These are phyloP conservation scores for Trichosporon faecale DNA, from an alignment of 1,284 basidiomycete genomes.

Conservation along the genomic window DNA sequence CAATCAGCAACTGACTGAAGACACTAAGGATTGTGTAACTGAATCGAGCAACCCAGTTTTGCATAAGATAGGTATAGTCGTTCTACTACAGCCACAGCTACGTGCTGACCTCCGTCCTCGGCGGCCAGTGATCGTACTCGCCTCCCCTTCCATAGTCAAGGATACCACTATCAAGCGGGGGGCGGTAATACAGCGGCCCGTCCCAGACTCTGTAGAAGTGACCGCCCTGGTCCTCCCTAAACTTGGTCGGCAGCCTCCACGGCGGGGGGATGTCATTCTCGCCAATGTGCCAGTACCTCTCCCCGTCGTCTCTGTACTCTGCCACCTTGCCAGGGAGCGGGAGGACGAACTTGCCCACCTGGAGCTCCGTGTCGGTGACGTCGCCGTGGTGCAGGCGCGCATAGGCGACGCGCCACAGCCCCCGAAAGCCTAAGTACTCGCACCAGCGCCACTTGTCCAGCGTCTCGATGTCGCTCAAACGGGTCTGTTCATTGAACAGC, in stretches of 20 bases:
- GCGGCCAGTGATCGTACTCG: neutral
- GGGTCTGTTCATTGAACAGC: conserved; percentile 54
- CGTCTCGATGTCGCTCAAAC: conserved; percentile 58
- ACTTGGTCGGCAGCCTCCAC: conserved; percentile 49
- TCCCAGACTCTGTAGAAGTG: conserved; percentile 35
- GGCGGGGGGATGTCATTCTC: conserved; percentile 63
- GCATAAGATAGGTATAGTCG: too few species aligned
- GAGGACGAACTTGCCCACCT: conserved; percentile 72
- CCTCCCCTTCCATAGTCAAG: conserved; percentile 30
- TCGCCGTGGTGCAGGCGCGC: conserved; percentile 43
- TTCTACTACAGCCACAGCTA: neutral
- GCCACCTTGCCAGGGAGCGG: conserved; percentile 60
- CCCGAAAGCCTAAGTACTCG: conserved; percentile 82
- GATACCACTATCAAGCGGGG: conserved; percentile 38
- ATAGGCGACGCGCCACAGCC: conserved; percentile 68
- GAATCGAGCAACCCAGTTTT: too few species aligned
- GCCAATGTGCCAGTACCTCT: conserved; percentile 64
- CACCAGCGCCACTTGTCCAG: conserved; percentile 59
- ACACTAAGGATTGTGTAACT: too few species aligned
- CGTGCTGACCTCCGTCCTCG: neutral
- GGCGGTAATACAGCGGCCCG: conserved; percentile 51
- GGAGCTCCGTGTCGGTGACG: conserved; percentile 51
- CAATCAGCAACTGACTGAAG: too few species aligned
- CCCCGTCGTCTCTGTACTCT: conserved; percentile 61
- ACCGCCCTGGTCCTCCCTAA: conserved; percentile 40